Percentiles rank a stretch among this genome's conserved stretches.
Conservation (phyloP, 257 asterid genomes). For the Petunia axillaris region DNA sequence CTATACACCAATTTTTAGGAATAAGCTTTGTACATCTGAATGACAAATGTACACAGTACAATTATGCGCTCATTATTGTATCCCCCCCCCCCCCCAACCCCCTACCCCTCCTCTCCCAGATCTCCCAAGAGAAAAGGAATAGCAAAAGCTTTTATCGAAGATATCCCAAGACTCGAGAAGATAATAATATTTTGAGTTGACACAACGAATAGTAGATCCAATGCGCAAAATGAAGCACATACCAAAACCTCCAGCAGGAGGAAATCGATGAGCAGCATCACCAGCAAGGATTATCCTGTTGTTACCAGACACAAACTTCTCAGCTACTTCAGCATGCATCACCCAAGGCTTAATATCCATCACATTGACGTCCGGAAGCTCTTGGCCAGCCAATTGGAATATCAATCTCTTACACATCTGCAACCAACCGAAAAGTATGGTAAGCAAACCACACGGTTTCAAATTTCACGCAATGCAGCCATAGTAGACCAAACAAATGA, state of each 20-base stretch:
- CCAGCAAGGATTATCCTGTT: conserved; percentile 84
- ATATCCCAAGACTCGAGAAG: background rate
- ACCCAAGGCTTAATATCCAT: conserved; percentile 94
- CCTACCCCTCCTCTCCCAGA: background rate
- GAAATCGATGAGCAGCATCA: conserved; percentile 97
- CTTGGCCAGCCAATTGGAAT: conserved; percentile 75
- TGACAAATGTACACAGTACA: background rate
- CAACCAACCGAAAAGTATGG: conserved; percentile 26
- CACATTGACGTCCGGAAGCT: conserved; percentile 78
- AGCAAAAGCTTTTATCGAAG: background rate
- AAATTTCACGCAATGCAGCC: conserved; percentile 18
- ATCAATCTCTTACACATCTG: conserved; percentile 80
- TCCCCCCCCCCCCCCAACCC: background rate
- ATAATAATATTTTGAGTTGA: background rate
- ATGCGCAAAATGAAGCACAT: background rate
- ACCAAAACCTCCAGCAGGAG: conserved; percentile 99
- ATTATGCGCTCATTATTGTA: background rate
- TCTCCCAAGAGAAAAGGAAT: background rate
- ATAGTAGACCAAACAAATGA: background rate
- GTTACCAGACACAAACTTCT: conserved; percentile 58
- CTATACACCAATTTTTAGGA: background rate
- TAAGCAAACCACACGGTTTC: background rate
- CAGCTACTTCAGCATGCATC: conserved; percentile 99
- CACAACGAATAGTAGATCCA: background rate
- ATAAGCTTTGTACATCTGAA: background rate